Conservation (phyloP, 2,329 filamentous ascomycete genomes). For the Phoma sp. region DNA sequence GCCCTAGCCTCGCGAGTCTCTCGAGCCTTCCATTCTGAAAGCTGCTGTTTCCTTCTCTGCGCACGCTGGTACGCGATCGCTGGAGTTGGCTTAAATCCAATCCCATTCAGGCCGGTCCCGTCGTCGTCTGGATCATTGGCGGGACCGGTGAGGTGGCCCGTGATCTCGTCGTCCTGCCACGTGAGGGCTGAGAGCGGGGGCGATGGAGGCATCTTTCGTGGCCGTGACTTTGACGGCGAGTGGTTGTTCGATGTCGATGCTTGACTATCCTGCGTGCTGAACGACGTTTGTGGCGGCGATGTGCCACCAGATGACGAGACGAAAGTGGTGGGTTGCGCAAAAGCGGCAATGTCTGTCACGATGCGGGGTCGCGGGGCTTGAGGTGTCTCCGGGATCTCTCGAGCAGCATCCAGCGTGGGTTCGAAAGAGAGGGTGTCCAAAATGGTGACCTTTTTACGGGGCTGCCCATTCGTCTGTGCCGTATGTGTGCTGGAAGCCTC, state of each 20-base stretch:
- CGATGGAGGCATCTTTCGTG: conserved; percentile 37
- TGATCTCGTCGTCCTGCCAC: conserved; percentile 70
- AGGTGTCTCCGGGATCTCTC: conserved; percentile 43
- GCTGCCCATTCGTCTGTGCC: conserved; percentile 4
- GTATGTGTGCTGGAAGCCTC: conserved; percentile 12
- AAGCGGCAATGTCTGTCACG: conserved; percentile 39
- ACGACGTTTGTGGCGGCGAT: conserved; percentile 9
- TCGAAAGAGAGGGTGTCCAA: conserved; percentile 16
- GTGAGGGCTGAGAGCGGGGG: conserved; percentile 50
- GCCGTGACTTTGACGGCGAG: conserved; percentile 26
- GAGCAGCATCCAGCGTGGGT: conserved; percentile 5
- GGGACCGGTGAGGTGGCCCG: conserved; percentile 61
- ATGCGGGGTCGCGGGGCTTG: conserved; percentile 44
- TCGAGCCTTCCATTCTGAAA: conserved; percentile 65
- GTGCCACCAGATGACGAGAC: conserved; percentile 23
- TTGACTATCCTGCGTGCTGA: conserved; percentile 7
- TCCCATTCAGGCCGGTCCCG: conserved; percentile 69
- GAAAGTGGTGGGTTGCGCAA: conserved; percentile 41
- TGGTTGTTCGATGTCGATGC: conserved; percentile 8
- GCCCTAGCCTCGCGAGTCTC: conserved; percentile 67
- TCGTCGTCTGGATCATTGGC: conserved; percentile 65
- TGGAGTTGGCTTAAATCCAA: conserved; percentile 68
- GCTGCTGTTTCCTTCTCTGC: conserved; percentile 64
- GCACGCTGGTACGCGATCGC: conserved; percentile 64
- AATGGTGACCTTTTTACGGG: conserved; percentile 1